phyloP scores from a whole-genome alignment of 441 rosid species.

The Gossypium laxum region DNA sequence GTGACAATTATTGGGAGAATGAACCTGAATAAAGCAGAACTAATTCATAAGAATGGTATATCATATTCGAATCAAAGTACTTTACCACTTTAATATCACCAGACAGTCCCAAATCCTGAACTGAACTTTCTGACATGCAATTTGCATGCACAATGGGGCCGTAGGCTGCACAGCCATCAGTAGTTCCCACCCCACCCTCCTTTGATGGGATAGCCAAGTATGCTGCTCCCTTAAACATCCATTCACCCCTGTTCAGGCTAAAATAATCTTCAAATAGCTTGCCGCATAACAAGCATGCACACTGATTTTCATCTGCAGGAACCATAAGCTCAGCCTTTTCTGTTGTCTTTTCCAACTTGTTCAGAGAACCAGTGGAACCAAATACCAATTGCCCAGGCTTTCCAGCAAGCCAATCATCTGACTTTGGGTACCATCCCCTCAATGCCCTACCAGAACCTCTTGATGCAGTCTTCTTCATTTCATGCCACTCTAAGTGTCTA shows the following conservation, averaged over 20 bases:
- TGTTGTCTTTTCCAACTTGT: slow-evolving; percentile 25
- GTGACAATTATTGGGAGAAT: neutral
- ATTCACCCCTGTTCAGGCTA: slow-evolving; percentile 39
- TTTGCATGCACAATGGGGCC: slow-evolving; percentile 61
- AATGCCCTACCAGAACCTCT: slow-evolving; percentile 25
- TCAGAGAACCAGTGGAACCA: slow-evolving; percentile 26
- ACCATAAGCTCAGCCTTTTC: slow-evolving; percentile 41
- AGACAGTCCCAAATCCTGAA: slow-evolving; percentile 42
- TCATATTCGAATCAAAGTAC: neutral
- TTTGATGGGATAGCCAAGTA: slow-evolving; percentile 31
- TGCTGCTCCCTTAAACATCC: slow-evolving; percentile 80
- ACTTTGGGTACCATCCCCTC: slow-evolving; percentile 63
- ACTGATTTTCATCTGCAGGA: slow-evolving; percentile 73
- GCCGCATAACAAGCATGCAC: slow-evolving; percentile 78
- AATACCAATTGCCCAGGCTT: slow-evolving; percentile 30
- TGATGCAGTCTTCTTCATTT: slow-evolving; percentile 30
- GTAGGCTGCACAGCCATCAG: slow-evolving; percentile 24
- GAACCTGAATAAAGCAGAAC: neutral
- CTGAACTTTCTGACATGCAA: slow-evolving; percentile 47
- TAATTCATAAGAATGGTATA: neutral
- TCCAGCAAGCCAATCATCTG: slow-evolving; percentile 56
- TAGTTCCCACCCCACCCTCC: slow-evolving; percentile 16
- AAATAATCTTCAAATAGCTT: slow-evolving; percentile 79
- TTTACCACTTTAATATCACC: slow-evolving; percentile 49
- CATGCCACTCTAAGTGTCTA: slow-evolving; percentile 74